These are phyloP conservation scores for Begonia peltatifolia DNA, from an alignment of 306 rosid species.

Conservation along the genomic window DNA sequence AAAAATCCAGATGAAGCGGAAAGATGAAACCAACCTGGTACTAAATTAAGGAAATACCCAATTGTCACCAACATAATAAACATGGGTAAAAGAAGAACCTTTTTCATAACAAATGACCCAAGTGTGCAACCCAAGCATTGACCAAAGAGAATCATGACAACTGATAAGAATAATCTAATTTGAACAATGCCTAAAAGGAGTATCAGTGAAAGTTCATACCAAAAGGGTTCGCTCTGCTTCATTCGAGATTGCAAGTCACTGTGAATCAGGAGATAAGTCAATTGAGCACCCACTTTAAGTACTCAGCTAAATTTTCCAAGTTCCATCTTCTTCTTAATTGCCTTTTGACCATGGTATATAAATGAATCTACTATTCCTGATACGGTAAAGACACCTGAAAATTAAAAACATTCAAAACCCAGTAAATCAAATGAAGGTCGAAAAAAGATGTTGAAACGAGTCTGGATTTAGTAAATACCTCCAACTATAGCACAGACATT, in stretches of 20 bases:
- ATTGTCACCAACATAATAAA: background rate
- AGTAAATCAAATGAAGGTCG: too few relatives aligned
- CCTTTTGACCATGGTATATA: conserved; percentile 89
- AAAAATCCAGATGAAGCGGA: too few relatives aligned
- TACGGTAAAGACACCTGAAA: conserved; percentile 74
- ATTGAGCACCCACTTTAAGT: background rate
- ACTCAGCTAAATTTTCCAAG: conserved; percentile 70
- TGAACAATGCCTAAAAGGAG: too few relatives aligned
- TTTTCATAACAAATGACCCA: background rate
- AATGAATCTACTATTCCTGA: conserved; percentile 96
- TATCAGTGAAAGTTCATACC: background rate
- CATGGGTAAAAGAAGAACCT: background rate
- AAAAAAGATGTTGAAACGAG: too few relatives aligned
- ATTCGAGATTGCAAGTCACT: conserved; percentile 24
- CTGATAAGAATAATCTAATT: background rate
- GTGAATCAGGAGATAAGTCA: background rate
- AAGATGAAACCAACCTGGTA: too few relatives aligned
- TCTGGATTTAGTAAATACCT: conserved; percentile 40
- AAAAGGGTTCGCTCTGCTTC: conserved; percentile 11
- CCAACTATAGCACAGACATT: conserved; percentile 94
- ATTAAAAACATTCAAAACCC: too few relatives aligned
- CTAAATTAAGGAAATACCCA: too few relatives aligned
- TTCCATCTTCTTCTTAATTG: conserved; percentile 96
- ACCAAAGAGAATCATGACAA: conserved; percentile 7
- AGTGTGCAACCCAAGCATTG: conserved; percentile 8